These are phyloP conservation scores for Yamagishiella unicocca DNA, from an alignment of 139 green algal species.

Conservation along the genomic window DNA sequence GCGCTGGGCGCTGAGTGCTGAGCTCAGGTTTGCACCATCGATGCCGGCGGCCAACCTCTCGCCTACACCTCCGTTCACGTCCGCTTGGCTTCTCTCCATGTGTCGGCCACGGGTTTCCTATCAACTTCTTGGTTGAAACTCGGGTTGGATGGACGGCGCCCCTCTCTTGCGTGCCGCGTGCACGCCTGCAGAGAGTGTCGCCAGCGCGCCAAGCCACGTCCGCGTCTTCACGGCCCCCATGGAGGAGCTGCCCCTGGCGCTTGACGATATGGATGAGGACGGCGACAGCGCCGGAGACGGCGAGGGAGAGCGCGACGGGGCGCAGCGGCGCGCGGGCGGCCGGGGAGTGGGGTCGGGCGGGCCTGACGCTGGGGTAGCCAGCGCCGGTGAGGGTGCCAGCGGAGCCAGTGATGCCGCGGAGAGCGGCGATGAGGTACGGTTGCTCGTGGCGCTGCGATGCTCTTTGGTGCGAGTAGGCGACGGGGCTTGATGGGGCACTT, in stretches of 20 bases:
- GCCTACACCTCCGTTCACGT: too few species aligned
- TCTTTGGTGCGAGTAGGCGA: too few species aligned
- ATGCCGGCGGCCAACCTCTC: too few species aligned
- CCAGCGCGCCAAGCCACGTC: constrained; percentile 67
- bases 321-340: neutral
- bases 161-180: too few species aligned
- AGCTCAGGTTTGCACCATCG: too few species aligned
- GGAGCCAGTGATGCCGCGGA: neutral
- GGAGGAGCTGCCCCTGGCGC: constrained; percentile 56
- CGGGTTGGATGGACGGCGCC: neutral
- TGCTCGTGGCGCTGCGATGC: too few species aligned
- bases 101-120: too few species aligned
- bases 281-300: neutral
- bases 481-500: neutral
- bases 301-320: neutral
- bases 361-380: neutral
- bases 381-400: neutral
- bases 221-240: constrained; percentile 63
- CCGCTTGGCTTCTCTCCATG: too few species aligned
- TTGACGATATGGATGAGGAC: constrained; percentile 52
- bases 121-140: too few species aligned
- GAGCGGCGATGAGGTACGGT: neutral
- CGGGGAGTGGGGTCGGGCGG: neutral
- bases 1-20: too few species aligned
- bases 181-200: neutral